These are phyloP conservation scores for Globisporangium heterothallicum DNA, from an alignment of 352 stramenopile genomes.

Conservation along the genomic window DNA sequence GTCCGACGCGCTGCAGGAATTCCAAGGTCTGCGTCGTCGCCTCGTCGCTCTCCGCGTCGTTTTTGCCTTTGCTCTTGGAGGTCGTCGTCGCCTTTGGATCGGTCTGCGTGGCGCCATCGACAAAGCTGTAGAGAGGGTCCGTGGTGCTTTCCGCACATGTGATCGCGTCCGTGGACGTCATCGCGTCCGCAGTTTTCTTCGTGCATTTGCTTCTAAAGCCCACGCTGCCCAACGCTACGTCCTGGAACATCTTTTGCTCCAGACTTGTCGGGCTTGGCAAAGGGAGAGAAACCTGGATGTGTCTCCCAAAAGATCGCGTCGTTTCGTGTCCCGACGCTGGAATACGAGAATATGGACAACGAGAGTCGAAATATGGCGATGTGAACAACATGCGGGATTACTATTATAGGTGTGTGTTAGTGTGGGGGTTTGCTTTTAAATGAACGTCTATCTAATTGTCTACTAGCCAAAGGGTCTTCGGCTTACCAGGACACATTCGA, in stretches of 20 bases:
- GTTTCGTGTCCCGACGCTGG: background rate
- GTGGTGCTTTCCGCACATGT: slow-evolving; percentile 29
- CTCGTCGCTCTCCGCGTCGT: slow-evolving; percentile 19
- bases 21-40: slow-evolving; percentile 24
- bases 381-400: too few relatives aligned
- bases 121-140: slow-evolving; percentile 31
- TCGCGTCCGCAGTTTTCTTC: slow-evolving; percentile 24
- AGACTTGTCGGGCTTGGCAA: background rate
- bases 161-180: slow-evolving; percentile 26
- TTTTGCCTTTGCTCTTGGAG: slow-evolving; percentile 11
- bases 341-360: too few relatives aligned
- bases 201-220: slow-evolving; percentile 53
- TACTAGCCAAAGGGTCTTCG: background rate
- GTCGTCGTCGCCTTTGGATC: slow-evolving; percentile 25
- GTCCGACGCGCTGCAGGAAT: slow-evolving; percentile 39
- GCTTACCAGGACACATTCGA: slow-evolving; percentile 22
- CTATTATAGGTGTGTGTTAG: too few relatives aligned
- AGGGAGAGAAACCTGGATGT: too few relatives aligned
- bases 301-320: slow-evolving; percentile 7
- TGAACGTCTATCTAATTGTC: slow-evolving; percentile 8
- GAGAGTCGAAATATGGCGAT: too few relatives aligned
- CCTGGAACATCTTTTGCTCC: slow-evolving; percentile 50
- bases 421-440: background rate
- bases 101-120: slow-evolving; percentile 40
- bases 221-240: slow-evolving; percentile 39